phyloP scores from a whole-genome alignment of 2,329 filamentous ascomycete genomes.

The Pseudogymnoascus verrucosus region DNA sequence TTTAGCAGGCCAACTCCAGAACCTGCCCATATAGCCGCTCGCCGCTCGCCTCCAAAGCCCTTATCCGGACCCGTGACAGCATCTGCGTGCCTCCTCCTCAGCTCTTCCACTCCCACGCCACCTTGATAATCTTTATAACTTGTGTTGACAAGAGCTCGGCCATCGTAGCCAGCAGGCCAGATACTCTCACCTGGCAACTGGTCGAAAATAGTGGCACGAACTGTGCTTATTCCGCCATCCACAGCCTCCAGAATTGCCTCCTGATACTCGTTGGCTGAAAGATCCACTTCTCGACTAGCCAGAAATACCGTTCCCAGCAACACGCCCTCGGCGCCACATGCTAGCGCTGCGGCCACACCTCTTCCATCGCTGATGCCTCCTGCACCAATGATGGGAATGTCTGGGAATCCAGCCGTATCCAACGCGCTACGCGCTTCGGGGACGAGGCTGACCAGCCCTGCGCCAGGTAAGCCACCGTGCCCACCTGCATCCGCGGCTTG shows the following conservation, averaged over 20 bases:
- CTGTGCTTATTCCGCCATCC: constrained; percentile 44
- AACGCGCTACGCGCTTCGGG: constrained; percentile 27
- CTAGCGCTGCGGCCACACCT: constrained; percentile 28
- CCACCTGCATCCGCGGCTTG: constrained; percentile 32
- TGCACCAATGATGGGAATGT: constrained; percentile 18
- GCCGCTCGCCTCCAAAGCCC: constrained; percentile 43
- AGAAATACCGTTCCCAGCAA: constrained; percentile 46
- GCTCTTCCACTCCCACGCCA: constrained; percentile 33
- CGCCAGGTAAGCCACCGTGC: constrained; percentile 27
- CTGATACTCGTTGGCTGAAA: constrained; percentile 37
- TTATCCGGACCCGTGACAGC: constrained; percentile 42
- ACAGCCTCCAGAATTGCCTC: constrained; percentile 36
- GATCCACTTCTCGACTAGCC: constrained; percentile 36
- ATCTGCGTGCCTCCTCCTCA: constrained; percentile 31
- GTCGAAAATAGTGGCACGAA: constrained; percentile 44
- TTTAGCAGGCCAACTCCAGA: constrained; percentile 52
- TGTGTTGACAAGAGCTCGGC: constrained; percentile 46
- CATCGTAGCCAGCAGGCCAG: constrained; percentile 52
- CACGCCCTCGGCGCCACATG: constrained; percentile 33
- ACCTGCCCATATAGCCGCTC: constrained; percentile 56
- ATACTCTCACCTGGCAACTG: constrained; percentile 42
- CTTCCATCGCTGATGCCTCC: constrained; percentile 32
- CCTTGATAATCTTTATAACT: constrained; percentile 35
- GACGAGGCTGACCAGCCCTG: constrained; percentile 28
- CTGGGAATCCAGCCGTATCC: not conserved